Base-by-base conservation (phyloP, 352 stramenopile genomes). In the Pythium periplocum region DNA sequence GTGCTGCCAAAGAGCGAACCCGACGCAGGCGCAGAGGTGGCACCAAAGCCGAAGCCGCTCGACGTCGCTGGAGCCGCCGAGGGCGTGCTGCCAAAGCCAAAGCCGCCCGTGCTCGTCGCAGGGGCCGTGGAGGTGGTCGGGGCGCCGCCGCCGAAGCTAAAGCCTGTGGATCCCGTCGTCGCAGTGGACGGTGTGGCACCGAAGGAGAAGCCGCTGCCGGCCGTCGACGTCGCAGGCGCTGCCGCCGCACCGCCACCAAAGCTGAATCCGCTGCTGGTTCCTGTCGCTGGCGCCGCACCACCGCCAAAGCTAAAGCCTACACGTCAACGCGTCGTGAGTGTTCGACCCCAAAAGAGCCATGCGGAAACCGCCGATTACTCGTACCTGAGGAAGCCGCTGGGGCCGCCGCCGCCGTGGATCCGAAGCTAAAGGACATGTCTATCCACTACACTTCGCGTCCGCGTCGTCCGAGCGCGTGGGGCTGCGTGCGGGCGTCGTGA, bases 221-320 rank as follows among this genome's bases (percentile, higher is more conserved):
- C 38, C 26, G 11, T 43, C 4, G 32, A 5, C 4, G 53, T 45
- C 8, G 53, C 34, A 6, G 46, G 12, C 11, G 48, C 38, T 8
- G 49, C 17, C n/a, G 50, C 38, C 4, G 44, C 37, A 1, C 38
- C 31, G 6, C 39, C 51, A n/a, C 52, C 58, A 61, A 65, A 65
- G 10, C 41, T 54, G 34, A 65, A 65, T 9, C 47, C 50, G 6
- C 53, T 48, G 17, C 58, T 47, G 8, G 47, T 52, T 7, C 61
- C 40, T 11, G 72, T 17, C 6, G 65, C 57, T 12, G 66, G 50
- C 26, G 56, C 48, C 4, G 46, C 33, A 1, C 55, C 41, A 8
- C 53, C 45, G 0, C 68, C 68, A 31, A 80, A 75, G 43, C 62
- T 45, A 45, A 81, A 85, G 34, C 65, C 64, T 9, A 49, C 65